Conservation (phyloP, 345 rosid species). For the Erucastrum elatum region DNA sequence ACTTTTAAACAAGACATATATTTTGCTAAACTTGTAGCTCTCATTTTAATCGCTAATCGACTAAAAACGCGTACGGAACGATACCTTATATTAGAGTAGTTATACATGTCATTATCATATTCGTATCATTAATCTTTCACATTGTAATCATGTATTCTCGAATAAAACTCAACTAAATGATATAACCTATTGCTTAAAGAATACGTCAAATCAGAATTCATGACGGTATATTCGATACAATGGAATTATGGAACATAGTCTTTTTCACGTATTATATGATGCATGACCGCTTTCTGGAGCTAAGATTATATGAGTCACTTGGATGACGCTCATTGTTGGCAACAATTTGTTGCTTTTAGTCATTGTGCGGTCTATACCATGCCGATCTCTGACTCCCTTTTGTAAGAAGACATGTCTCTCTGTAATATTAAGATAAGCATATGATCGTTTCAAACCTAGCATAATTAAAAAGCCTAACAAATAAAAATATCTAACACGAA, state of each 20-base stretch:
- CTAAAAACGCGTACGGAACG: too few species aligned
- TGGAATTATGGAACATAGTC: neutral
- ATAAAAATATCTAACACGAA: too few species aligned
- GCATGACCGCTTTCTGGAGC: neutral
- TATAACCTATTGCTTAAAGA: neutral
- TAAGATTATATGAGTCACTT: slow-evolving; percentile 17
- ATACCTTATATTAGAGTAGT: too few species aligned
- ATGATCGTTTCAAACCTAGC: too few species aligned
- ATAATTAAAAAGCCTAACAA: too few species aligned
- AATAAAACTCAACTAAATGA: neutral
- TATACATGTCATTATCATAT: neutral
- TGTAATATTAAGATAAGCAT: too few species aligned
- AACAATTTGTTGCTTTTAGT: neutral
- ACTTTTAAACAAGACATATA: too few species aligned
- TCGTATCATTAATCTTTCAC: neutral
- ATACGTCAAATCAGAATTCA: neutral
- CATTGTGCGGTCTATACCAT: neutral
- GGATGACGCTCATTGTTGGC: slow-evolving; percentile 2
- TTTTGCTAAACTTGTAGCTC: too few species aligned
- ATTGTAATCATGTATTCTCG: neutral
- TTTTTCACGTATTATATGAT: slow-evolving; percentile 5
- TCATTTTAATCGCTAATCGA: too few species aligned
- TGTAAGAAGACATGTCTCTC: neutral
- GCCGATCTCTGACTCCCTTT: neutral
- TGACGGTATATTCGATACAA: neutral